Base-by-base conservation (phyloP, 768 basidiomycete genomes). In the Suillus plorans region DNA sequence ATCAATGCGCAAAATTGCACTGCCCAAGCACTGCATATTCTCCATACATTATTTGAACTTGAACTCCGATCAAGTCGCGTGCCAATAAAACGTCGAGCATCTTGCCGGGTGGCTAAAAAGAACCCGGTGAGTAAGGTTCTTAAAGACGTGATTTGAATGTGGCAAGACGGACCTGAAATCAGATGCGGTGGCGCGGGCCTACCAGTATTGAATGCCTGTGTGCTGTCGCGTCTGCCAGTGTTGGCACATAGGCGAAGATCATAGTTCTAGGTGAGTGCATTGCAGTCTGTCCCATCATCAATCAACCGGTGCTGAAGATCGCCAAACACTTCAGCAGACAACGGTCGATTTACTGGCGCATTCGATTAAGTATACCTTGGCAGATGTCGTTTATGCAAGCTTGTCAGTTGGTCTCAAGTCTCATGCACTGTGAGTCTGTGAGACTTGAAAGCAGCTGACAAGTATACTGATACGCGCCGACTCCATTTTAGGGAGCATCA, bases 151-250 rank as follows among this genome's bases (percentile, higher is more conserved):
- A 22, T 2, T 58, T 41, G 16, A 28, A 55, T 31, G 31, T 55
- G 53, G 31, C 16, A 9, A 41, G 1, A 13, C 66, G 41, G 47
- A 72, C 72, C 68, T 75, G 68, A 6, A 74, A 73, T 42, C 70
- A 73, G 3, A 68, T 45, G 47, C 72, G 73, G 52, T 66, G 67
- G 42, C 8, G 7, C 42, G 7, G 42, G 22, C 75, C 66, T 68
- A 75, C 64, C 25, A 60, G 49, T 66, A 73, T 72, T 31, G 68
- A 70, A 49, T 73, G 72, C 28, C 68, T 62, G 22, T 74, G 66
- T 55, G 72, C 74, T 8, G 73, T 73, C 1, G 68, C 72, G 34
- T 74, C 74, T 37, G 73, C 34, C 42, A 75, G 67, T 34, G 68
- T 74, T 9, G 68, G 25, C 22, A 25, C 70, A 55, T 12, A 55